Evolutionary conservation across 352 stramenopile species (phyloP), one percentile per base, ranked within the genome.

Genomic region (Phytophthora capsici): DNA sequence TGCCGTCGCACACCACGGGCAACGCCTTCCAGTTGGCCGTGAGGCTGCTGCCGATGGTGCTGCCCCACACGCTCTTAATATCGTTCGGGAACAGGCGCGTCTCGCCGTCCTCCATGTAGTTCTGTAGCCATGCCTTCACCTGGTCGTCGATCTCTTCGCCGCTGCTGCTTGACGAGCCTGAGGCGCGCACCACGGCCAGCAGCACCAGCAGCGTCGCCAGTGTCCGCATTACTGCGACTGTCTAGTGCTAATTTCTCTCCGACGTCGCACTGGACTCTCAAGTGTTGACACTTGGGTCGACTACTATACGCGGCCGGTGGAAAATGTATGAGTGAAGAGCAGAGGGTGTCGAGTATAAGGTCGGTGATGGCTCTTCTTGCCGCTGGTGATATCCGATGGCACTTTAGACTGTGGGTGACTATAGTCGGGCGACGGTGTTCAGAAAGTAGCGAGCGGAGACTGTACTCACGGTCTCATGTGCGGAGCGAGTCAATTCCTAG

Each of bases 51-150:
- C 75, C 69, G 58, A 86, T 86, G 20, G 75, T 74, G 59, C 53
- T 67, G 26, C 66, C 73, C 72, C 77, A 86, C 4, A 86, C 69
- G 36, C 63, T 73, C 61, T 86, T 86, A 62, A 86, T 80, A 46
- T 86, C 77, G 57, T 82, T 84, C n/a, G 70, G 62, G 65, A 86
- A 84, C 12, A 84, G 67, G 12, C 77, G 63, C 58, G 77, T 82
- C 66, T 86, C 77, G 43, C 77, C 77, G 48, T 86, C 77, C 17
- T 75, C 56, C 50, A 86, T 54, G 63, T 86, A 86, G 52, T 84
- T 86, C 16, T 72, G 54, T 2, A 86, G 72, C 75, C 77, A 86
- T 19, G 71, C 72, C 50, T 73, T 68, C 9, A 84, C 72, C 45
- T 76, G 72, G 16, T 70, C 57, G 58, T 86, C 77, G 47, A 84